Evolutionary conservation across 2,329 filamentous ascomycete species (phyloP).

Genomic region (Alternaria sp.): DNA sequence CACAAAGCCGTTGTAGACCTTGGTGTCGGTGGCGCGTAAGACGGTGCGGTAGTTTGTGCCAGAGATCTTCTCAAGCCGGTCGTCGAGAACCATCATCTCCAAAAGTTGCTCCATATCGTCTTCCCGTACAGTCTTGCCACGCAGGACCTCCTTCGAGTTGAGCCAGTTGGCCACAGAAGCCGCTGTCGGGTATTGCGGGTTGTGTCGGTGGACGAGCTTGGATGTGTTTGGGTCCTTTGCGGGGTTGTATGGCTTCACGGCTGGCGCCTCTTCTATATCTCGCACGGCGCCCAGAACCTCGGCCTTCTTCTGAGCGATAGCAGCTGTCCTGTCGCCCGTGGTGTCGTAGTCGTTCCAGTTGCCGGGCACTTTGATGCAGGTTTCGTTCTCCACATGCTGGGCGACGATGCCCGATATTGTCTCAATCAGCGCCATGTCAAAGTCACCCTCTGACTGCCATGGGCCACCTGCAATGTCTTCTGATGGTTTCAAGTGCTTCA

Average conservation of each 20-base stretch:
- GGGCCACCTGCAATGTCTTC: slow-evolving; percentile 92
- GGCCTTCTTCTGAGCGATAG: slow-evolving; percentile 45
- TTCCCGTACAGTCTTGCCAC: slow-evolving; percentile 67
- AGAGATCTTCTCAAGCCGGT: slow-evolving; percentile 72
- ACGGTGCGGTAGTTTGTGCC: slow-evolving; percentile 59
- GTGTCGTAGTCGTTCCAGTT: slow-evolving; percentile 49
- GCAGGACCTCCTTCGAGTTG: slow-evolving; percentile 71
- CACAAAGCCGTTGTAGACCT: slow-evolving; percentile 76
- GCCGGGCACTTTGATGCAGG: slow-evolving; percentile 67
- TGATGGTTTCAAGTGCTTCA: slow-evolving; percentile 80
- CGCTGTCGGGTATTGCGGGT: slow-evolving; percentile 80
- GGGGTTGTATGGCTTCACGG: slow-evolving; percentile 33
- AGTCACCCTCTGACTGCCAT: slow-evolving; percentile 90
- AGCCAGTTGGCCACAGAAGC: slow-evolving; percentile 78
- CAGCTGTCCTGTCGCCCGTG: slow-evolving; percentile 43
- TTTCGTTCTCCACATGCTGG: slow-evolving; percentile 72
- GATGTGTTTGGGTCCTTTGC: slow-evolving; percentile 28
- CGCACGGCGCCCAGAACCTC: slow-evolving; percentile 33
- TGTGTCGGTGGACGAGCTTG: slow-evolving; percentile 63
- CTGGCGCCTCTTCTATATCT: slow-evolving; percentile 44
- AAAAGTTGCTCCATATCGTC: slow-evolving; percentile 84
- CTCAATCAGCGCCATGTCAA: slow-evolving; percentile 88
- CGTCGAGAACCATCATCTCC: slow-evolving; percentile 88
- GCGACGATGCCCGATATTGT: slow-evolving; percentile 76
- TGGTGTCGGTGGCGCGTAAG: slow-evolving; percentile 49